Percentiles rank a stretch among this genome's conserved stretches.
Conservation (phyloP, 768 basidiomycete genomes). For the Pisolithus tinctorius region DNA sequence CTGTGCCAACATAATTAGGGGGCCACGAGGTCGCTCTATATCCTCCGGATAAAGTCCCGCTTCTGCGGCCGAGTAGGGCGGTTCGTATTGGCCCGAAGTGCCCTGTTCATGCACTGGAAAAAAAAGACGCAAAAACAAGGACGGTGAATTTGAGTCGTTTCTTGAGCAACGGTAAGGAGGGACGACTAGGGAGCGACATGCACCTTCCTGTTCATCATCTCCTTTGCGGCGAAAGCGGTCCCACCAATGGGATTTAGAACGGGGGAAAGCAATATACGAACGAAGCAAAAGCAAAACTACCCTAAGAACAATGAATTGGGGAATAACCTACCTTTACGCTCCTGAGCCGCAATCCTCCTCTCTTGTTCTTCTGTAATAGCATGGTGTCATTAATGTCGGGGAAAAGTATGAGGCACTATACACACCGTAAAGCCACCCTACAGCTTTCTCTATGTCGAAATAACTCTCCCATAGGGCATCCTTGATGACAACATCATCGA, state of each 20-base stretch:
- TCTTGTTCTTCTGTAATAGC: constrained; percentile 57
- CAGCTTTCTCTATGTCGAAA: constrained; percentile 74
- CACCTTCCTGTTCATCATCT: constrained; percentile 50
- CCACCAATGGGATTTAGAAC: constrained; percentile 29
- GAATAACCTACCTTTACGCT: constrained; percentile 77
- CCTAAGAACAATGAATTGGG: constrained; percentile 18
- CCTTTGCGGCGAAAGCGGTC: constrained; percentile 28
- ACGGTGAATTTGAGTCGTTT: constrained; percentile 13
- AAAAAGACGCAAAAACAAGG: constrained; percentile 10
- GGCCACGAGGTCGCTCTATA: constrained; percentile 41
- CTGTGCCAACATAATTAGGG: constrained; percentile 56
- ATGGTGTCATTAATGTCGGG: constrained; percentile 1
- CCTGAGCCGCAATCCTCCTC: constrained; percentile 52
- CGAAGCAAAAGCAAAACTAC: constrained; percentile 30
- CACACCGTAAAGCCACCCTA: constrained; percentile 72
- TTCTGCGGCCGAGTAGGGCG: constrained; percentile 13
- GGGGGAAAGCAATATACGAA: constrained; percentile 25
- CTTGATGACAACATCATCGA: constrained; percentile 70
- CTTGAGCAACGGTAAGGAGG: constrained; percentile 11
- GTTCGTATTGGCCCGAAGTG: constrained; percentile 1
- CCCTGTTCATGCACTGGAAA: constrained; percentile 14
- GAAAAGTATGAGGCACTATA: constrained; percentile 3
- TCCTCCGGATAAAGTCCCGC: constrained; percentile 20
- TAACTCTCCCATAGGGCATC: constrained; percentile 83
- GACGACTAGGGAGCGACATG: constrained; percentile 35